Conservation (phyloP, 2,329 filamentous ascomycete genomes). For the Saccharata proteae region DNA sequence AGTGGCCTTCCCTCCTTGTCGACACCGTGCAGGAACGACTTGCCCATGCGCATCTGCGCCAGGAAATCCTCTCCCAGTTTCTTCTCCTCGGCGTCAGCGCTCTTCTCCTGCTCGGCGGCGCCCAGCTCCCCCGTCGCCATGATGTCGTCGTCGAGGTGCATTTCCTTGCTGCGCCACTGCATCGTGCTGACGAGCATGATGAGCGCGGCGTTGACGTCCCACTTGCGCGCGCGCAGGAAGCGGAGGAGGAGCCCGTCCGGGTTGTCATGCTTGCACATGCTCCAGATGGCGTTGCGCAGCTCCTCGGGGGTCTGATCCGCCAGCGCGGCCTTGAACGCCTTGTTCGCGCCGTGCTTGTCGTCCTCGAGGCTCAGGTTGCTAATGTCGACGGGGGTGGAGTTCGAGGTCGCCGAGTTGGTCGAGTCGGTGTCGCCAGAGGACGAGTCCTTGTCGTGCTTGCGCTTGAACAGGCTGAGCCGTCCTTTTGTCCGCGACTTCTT, state of each 20-base stretch:
- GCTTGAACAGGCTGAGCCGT: conserved; percentile 55
- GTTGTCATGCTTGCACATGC: conserved; percentile 89
- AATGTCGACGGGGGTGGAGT: conserved; percentile 23
- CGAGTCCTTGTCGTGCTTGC: conserved; percentile 36
- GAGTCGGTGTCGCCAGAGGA: conserved; percentile 9
- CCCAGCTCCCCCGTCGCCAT: conserved; percentile 37
- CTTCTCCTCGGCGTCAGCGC: conserved; percentile 47
- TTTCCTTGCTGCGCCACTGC: conserved; percentile 74
- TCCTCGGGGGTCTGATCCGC: conserved; percentile 65
- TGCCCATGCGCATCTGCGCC: conserved; percentile 73
- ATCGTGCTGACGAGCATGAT: conserved; percentile 92
- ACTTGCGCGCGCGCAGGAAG: conserved; percentile 44
- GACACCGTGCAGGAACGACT: conserved; percentile 79
- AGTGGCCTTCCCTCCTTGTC: conserved; percentile 80
- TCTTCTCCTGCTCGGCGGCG: conserved; percentile 49
- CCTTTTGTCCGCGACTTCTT: conserved; percentile 56
- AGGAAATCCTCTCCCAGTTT: conserved; percentile 68
- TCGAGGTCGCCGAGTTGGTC: background rate
- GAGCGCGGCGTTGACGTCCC: conserved; percentile 86
- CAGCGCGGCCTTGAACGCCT: conserved; percentile 73
- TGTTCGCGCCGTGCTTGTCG: conserved; percentile 87
- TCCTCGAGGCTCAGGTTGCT: conserved; percentile 37
- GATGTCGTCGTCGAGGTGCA: conserved; percentile 82
- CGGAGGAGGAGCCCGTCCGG: conserved; percentile 61
- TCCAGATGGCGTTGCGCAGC: conserved; percentile 74